Base-by-base conservation (phyloP, 1,139 yeast genomes). In the Pichia sp. region DNA sequence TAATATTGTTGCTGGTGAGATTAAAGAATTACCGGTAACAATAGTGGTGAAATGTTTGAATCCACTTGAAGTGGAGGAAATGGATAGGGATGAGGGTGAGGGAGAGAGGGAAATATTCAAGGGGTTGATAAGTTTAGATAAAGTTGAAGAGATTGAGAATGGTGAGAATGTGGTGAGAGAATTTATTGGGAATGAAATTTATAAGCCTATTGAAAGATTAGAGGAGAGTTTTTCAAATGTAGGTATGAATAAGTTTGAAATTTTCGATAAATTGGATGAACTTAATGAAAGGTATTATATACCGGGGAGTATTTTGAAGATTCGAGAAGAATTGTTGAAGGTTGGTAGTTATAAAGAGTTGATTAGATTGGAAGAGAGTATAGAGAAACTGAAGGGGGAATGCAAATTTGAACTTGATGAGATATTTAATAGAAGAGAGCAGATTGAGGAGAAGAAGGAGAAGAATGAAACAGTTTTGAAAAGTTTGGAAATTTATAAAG, bases 91-190 rank as follows among this genome's bases (percentile, higher is more conserved):
- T n/a, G 14, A 5, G 7, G 21, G 18, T n/a, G 11, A 1, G 70
- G 67, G 5, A n/a, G n/a, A n/a, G n/a, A n/a, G n/a, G n/a, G n/a
- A n/a, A n/a, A n/a, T 80, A 5, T 83, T 86, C 52, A 63, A 62
- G 9, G 75, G 74, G 17, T 63, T 88, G 15, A 55, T 85, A 3
- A 95, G 96, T 0, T 74, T 74, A 48, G 63, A 71, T 7, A 72
- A 85, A 2, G 72, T 84, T 39, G 84, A 82, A 51, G 71, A 77
- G 2, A 75, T 84, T 1, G 77, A 74, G 42, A 82, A 91, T n/a
- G n/a, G n/a, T n/a, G n/a, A n/a, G n/a, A n/a, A n/a, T n/a, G n/a
- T n/a, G n/a, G n/a, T n/a, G n/a, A n/a, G n/a, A n/a, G n/a, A n/a
- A n/a, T n/a, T n/a, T n/a, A n/a, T n/a, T n/a, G n/a, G n/a, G n/a